phyloP scores from a whole-genome alignment of 257 asterid genomes.

The Nicotiana benthamiana region DNA sequence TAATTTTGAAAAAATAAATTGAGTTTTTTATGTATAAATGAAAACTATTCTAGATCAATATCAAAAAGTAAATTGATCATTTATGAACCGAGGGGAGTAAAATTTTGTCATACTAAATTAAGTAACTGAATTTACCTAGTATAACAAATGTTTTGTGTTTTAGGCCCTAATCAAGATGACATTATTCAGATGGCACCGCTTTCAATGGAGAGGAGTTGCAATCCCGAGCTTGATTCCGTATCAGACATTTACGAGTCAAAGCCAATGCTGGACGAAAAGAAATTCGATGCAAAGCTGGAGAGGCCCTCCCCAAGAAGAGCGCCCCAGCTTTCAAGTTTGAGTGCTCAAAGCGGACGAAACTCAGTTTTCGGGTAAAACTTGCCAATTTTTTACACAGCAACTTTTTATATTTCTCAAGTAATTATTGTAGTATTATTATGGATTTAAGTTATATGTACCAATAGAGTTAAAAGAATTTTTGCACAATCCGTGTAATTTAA shows the following conservation, averaged over 20 bases:
- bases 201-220: slow-evolving; percentile 28
- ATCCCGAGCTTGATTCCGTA: slow-evolving; percentile 32
- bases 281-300: not conserved
- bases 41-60: too few species aligned
- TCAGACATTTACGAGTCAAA: slow-evolving; percentile 49
- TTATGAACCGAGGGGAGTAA: too few species aligned
- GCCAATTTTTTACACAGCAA: not conserved
- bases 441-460: too few species aligned
- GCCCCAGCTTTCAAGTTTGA: not conserved
- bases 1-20: too few species aligned
- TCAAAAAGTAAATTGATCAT: too few species aligned
- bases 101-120: too few species aligned
- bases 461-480: too few species aligned
- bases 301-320: slow-evolving; percentile 8
- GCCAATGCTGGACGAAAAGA: slow-evolving; percentile 18
- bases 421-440: not conserved
- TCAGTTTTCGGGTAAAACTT: slow-evolving; percentile 5
- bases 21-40: too few species aligned
- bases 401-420: not conserved
- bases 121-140: slow-evolving; percentile 20
- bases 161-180: slow-evolving; percentile 17
- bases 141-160: slow-evolving; percentile 2
- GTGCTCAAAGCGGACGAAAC: slow-evolving; percentile 7
- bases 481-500: too few species aligned
- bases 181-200: slow-evolving; percentile 32